These are phyloP conservation scores for Lactarius akahatsu DNA, from an alignment of 768 basidiomycete genomes.

Conservation along the genomic window DNA sequence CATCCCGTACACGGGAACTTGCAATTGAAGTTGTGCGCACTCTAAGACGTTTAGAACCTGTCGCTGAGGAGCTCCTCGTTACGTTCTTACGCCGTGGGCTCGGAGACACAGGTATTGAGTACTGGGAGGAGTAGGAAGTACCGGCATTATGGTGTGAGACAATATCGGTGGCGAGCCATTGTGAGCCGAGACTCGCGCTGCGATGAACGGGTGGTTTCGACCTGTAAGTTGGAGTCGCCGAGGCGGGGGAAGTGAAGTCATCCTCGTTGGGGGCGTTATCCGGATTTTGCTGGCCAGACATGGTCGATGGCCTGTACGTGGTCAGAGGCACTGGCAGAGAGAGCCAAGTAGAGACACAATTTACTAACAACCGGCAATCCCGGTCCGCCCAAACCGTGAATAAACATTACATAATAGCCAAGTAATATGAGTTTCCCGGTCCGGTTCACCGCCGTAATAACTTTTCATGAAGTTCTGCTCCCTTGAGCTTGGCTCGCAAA, in stretches of 20 bases:
- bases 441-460: slow-evolving; percentile 52
- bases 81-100: slow-evolving; percentile 42
- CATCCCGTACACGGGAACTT: slow-evolving; percentile 54
- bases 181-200: slow-evolving; percentile 53
- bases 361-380: background rate
- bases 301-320: background rate
- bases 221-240: slow-evolving; percentile 32
- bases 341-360: background rate
- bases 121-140: slow-evolving; percentile 59
- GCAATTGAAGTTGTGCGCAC: slow-evolving; percentile 62
- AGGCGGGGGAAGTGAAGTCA: background rate
- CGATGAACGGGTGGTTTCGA: slow-evolving; percentile 38
- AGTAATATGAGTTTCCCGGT: background rate
- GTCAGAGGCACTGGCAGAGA: background rate
- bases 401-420: background rate
- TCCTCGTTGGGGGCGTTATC: slow-evolving; percentile 12
- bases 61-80: slow-evolving; percentile 54
- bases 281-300: slow-evolving; percentile 16
- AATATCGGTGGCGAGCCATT: slow-evolving; percentile 56
- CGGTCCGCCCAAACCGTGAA: background rate
- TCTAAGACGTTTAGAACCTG: slow-evolving; percentile 39
- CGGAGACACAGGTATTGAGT: slow-evolving; percentile 46
- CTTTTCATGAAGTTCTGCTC: slow-evolving; percentile 82
- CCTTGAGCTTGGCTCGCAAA: slow-evolving; percentile 77
- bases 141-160: slow-evolving; percentile 67